phyloP scores from a whole-genome alignment of 179 eudicot genomes.

The Spergularia azorica region DNA sequence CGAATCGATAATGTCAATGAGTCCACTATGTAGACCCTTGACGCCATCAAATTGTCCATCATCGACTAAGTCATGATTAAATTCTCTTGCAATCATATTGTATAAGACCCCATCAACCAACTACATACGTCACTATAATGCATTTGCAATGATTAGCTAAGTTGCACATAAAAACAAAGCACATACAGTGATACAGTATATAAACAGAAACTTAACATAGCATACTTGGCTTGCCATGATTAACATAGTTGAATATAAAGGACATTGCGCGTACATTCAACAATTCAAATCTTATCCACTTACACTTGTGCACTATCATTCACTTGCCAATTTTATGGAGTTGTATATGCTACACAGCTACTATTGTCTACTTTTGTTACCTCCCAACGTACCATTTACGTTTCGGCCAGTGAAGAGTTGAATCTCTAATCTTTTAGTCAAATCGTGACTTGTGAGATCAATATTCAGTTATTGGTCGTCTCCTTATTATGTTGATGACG shows the following conservation, averaged over 20 bases:
- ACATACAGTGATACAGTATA: too few species aligned
- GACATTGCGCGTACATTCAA: background rate
- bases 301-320: background rate
- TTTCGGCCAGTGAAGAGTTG: too few species aligned
- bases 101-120: slow-evolving; percentile 8
- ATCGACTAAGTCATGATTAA: slow-evolving; percentile 19
- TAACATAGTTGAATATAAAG: background rate
- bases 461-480: too few species aligned
- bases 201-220: too few species aligned
- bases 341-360: background rate
- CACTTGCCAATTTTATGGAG: background rate
- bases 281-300: background rate
- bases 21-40: slow-evolving; percentile 23
- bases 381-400: too few species aligned
- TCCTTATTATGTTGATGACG: too few species aligned
- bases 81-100: slow-evolving; percentile 17
- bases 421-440: too few species aligned
- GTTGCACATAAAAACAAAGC: too few species aligned
- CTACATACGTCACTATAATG: slow-evolving; percentile 19
- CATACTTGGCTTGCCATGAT: too few species aligned
- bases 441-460: too few species aligned
- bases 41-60: slow-evolving; percentile 13
- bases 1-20: background rate
- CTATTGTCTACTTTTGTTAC: background rate
- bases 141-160: slow-evolving; percentile 22